Base-by-base conservation (phyloP, 768 basidiomycete genomes). In the Suillus bovinus region DNA sequence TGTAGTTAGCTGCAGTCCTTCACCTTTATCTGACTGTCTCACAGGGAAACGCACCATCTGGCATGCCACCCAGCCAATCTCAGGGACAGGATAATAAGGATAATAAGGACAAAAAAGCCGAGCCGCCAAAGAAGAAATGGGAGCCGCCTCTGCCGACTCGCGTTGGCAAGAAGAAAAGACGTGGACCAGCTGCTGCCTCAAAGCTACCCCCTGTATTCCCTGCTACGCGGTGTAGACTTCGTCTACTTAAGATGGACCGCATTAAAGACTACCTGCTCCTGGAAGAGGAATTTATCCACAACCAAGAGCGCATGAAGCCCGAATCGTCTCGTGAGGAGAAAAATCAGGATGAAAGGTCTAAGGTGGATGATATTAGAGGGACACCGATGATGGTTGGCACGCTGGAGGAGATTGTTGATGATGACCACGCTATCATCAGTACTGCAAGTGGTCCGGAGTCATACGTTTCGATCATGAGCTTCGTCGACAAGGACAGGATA, bases 391-490 rank as follows among this genome's bases (percentile, higher is more conserved):
- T 91, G n/a, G 94, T 99, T 63, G 97, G 97, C 24, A 94, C 94
- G 0, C 82, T 99, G 76, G 97, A 99, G 78, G 97, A 99, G 78
- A 93, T 96, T 66, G 94, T 96, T 68, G 94, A 96, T 81, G 94
- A 96, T 77, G 94, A 96, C 84, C 94, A 99, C 77, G 97, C 97
- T n/a, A 98, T 99, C 75, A 90, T 99, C 72, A 93, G 91, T 74
- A 93, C 94, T 10, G 87, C 94, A 27, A 93, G 91, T 44, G 96
- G 96, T 2, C 95, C 96, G 29, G 97, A 99, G 73, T 94, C 89
- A 74, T 98, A 99, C 76, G 95, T 99, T 65, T 89, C 94, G 27
- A 97, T 99, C 73, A 93, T 97, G 92, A 93, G 89, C 63, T 95
- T 94, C 72, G 96, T 99, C 70, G 96, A 98, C 88, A 98, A 99